These are phyloP conservation scores for Capronia americana DNA, from an alignment of 2,329 filamentous ascomycete species.

Conservation along the genomic window DNA sequence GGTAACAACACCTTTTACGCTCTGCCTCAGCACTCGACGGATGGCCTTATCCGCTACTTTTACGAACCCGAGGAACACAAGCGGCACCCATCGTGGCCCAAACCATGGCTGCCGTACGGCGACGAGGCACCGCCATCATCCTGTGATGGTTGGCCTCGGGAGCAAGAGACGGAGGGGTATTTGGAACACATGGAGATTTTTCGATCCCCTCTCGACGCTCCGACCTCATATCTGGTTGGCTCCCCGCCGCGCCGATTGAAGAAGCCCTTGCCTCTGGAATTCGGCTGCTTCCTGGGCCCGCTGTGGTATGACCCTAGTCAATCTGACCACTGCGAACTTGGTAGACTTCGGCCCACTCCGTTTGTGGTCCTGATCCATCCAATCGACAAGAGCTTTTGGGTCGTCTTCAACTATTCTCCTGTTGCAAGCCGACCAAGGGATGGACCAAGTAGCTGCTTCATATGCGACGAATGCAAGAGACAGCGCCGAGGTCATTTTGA, in stretches of 20 bases:
- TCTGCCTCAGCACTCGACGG: not conserved
- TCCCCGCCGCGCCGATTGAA: not conserved
- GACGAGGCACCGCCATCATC: not conserved
- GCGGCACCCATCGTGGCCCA: not conserved
- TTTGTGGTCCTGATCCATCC: slow-evolving; percentile 1
- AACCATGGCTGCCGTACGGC: not conserved
- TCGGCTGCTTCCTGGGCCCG: not conserved
- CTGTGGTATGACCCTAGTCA: not conserved
- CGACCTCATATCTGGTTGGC: not conserved
- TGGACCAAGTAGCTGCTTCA: too few relatives aligned
- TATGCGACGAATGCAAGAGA: too few relatives aligned
- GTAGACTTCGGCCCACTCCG: not conserved
- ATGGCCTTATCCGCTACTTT: not conserved
- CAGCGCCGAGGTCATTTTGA: too few relatives aligned
- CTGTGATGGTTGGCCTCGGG: not conserved
- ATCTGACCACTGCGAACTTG: not conserved
- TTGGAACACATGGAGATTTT: not conserved
- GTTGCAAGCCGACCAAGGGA: too few relatives aligned
- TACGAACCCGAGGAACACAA: not conserved
- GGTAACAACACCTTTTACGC: not conserved
- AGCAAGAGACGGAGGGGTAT: not conserved
- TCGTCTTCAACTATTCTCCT: not conserved
- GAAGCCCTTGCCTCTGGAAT: not conserved
- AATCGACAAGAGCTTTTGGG: slow-evolving; percentile 8
- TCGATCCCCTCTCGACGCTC: not conserved